A percentile compares a stretch with the other conserved stretches of the same genome.
These are phyloP conservation scores for Neospora caninum DNA, from an alignment of 169 alveolate species.

Conservation along the genomic window DNA sequence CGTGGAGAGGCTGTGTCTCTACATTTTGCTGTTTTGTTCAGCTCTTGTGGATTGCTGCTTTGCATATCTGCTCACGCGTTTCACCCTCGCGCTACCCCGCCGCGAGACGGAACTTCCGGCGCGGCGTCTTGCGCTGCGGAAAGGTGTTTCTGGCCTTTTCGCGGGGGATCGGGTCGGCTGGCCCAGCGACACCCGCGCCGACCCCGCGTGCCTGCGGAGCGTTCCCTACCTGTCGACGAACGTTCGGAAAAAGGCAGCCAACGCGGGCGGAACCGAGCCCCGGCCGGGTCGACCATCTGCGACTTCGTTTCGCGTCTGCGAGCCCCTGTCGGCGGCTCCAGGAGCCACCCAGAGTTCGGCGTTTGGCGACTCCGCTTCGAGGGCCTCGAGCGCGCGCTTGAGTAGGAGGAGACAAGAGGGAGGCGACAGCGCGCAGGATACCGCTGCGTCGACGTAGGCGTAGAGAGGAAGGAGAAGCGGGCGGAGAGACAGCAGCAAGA, in stretches of 20 bases:
- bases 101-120: too few species aligned
- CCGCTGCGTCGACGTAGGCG: slow-evolving; percentile 47
- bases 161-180: too few species aligned
- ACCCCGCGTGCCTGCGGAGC: too few species aligned
- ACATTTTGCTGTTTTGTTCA: too few species aligned
- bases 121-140: too few species aligned
- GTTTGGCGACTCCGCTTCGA: background rate
- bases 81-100: too few species aligned
- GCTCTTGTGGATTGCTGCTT: too few species aligned
- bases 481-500: background rate
- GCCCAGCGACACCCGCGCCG: too few species aligned
- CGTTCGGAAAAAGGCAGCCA: background rate
- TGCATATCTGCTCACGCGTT: too few species aligned
- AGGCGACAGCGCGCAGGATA: background rate
- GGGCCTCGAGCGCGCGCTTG: background rate
- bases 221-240: background rate
- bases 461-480: background rate
- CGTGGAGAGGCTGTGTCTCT: too few species aligned
- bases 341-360: background rate
- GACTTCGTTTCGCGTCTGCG: background rate
- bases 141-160: too few species aligned
- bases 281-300: background rate
- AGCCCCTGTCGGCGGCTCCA: background rate
- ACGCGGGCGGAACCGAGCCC: background rate
- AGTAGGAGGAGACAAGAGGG: background rate